These are phyloP conservation scores for Cornus suecica DNA, from an alignment of 148 eudicot genomes.

Conservation along the genomic window DNA sequence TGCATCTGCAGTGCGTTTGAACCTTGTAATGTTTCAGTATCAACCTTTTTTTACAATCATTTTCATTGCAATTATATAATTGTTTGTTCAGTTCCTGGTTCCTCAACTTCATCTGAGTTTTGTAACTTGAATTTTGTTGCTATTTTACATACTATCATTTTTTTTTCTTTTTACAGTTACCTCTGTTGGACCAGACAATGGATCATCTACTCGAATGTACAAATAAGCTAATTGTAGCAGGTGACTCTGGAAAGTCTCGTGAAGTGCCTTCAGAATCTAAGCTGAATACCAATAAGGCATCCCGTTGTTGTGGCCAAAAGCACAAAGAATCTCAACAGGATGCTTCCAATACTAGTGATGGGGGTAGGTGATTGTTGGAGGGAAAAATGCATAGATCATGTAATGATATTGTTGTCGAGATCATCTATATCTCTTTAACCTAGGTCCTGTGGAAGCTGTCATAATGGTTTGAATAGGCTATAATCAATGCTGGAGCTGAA, in stretches of 20 bases:
- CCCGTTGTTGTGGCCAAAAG: constrained; percentile 19
- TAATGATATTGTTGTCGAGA: background rate
- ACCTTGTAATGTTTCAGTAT: background rate
- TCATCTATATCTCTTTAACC: background rate
- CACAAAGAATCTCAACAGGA: constrained; percentile 24
- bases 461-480: background rate
- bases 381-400: background rate
- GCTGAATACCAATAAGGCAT: constrained; percentile 25
- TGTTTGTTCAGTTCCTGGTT: background rate
- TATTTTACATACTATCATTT: background rate
- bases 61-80: background rate
- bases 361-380: constrained; percentile 35
- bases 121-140: background rate
- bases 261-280: constrained; percentile 32
- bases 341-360: constrained; percentile 29
- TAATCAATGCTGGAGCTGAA: background rate
- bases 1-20: background rate
- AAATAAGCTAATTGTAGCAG: constrained; percentile 34
- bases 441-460: background rate
- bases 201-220: constrained; percentile 58
- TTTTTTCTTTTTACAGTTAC: constrained; percentile 35
- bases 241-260: constrained; percentile 33
- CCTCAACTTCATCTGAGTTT: background rate
- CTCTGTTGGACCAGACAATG: constrained; percentile 49
- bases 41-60: background rate